phyloP scores from a whole-genome alignment of 768 basidiomycete genomes.

The Tricholoma matsutake region DNA sequence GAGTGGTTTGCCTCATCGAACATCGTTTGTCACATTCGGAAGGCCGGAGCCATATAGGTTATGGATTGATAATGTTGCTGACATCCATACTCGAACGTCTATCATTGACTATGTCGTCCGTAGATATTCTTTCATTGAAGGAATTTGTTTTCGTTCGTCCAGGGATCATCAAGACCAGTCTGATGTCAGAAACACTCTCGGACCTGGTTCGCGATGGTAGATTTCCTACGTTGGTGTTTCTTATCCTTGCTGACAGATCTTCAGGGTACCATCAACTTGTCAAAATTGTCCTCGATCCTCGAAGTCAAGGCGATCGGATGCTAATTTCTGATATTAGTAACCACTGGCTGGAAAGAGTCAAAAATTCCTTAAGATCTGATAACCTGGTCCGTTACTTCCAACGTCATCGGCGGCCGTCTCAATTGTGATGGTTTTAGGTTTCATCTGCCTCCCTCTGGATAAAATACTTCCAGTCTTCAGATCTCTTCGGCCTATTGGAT shows the following conservation, averaged over 20 bases:
- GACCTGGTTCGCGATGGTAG: conserved; percentile 33
- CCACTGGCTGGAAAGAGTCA: conserved; percentile 37
- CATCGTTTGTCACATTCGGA: conserved; percentile 29
- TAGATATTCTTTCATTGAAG: conserved; percentile 37
- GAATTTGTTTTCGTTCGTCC: conserved; percentile 34
- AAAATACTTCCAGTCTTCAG: conserved; percentile 42
- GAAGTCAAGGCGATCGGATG: conserved; percentile 32
- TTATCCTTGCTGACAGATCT: conserved; percentile 3
- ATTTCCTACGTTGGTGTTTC: neutral
- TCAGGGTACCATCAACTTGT: conserved; percentile 45
- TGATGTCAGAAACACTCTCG: conserved; percentile 26
- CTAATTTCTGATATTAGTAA: conserved; percentile 38
- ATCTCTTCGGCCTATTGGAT: conserved; percentile 45
- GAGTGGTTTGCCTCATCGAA: conserved; percentile 34
- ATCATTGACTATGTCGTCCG: conserved; percentile 20
- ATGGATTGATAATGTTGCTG: conserved; percentile 36
- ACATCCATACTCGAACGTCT: conserved; percentile 33
- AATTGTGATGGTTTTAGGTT: conserved; percentile 14
- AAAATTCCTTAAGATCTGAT: neutral
- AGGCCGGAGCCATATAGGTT: conserved; percentile 20
- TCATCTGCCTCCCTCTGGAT: conserved; percentile 47
- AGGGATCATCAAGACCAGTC: conserved; percentile 31
- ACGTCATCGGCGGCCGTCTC: neutral
- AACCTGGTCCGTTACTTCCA: neutral
- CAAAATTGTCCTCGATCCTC: conserved; percentile 33